phyloP scores from a whole-genome alignment of 257 asterid genomes.

The Cynanchum wilfordii region DNA sequence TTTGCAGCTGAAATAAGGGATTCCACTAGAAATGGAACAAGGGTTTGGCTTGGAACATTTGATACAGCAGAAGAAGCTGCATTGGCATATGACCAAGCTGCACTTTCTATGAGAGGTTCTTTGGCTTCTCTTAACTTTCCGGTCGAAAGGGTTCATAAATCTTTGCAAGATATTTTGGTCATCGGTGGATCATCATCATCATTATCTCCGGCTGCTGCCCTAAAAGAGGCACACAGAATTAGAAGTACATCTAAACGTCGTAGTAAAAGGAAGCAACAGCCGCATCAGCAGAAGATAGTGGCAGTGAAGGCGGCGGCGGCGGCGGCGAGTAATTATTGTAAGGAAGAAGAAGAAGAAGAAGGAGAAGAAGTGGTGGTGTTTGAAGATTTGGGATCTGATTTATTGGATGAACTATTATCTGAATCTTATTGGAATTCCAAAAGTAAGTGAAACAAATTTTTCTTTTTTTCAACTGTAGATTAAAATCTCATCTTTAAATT shows the following conservation, averaged over 20 bases:
- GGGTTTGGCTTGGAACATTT: constrained; percentile 44
- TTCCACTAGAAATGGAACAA: constrained; percentile 36
- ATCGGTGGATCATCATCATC: constrained; percentile 11
- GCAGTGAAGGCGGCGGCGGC: too few relatives aligned
- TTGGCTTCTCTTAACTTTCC: constrained; percentile 30
- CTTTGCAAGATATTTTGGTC: constrained; percentile 19
- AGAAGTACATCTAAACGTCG: constrained; percentile 15
- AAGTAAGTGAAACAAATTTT: neutral
- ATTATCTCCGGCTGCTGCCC: constrained; percentile 32
- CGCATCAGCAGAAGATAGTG: neutral
- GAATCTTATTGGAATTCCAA: constrained; percentile 4
- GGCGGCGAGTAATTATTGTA: too few relatives aligned
- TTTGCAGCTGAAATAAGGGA: constrained; percentile 43
- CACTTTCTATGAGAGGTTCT: constrained; percentile 28
- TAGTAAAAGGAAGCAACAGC: constrained; percentile 6
- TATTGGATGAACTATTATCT: constrained; percentile 28
- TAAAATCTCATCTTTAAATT: neutral
- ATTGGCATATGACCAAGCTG: constrained; percentile 43
- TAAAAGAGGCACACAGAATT: constrained; percentile 28
- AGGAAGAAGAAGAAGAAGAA: neutral
- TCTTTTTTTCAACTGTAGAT: too few relatives aligned
- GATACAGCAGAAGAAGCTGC: constrained; percentile 37
- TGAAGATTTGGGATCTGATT: constrained; percentile 38
- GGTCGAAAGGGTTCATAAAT: constrained; percentile 22
- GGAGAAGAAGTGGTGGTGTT: constrained; percentile 27